Evolutionary conservation across 2,329 filamentous ascomycete genomes (phyloP), one percentile per base, ranked within the genome.

Genomic region (Geosmithia flava): DNA sequence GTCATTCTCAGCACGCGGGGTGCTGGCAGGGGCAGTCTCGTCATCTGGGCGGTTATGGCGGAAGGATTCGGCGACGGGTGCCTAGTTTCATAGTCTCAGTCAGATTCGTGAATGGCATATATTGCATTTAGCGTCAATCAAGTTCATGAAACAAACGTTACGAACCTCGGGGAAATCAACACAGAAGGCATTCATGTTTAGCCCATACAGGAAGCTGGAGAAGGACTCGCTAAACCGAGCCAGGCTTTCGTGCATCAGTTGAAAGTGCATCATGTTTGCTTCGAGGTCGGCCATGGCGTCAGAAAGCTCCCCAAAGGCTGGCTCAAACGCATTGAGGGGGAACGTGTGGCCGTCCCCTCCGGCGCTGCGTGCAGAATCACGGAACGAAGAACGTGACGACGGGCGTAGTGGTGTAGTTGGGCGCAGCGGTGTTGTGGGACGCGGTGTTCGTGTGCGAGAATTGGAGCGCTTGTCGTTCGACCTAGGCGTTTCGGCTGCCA

Each of bases 141-240:
- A 48, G 20, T 27, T 27, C 23, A 5, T 5, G 23, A 27, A 45
- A 29, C 49, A 37, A 13, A 16, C 33, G 3, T 37, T 13, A 37
- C 62, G 47, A 68, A 89, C 89, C 79, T 98, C 93, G 0, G 89
- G 87, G 54, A 96, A 98, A 64, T 98, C 93, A 30, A 97, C 90
- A 63, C 91, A 97, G 63, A 97, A 98, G 1, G 93, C 93, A 65
- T 96, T 97, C 90, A 98, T 96, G 61, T 97, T 97, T 62, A 98
- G 66, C 2, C 93, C 93, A 58, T 97, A 98, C 44, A 98, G 68
- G 59, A 98, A 97, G 56, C 85, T 88, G 1, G 89, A 89, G 65
- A 98, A 98, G 60, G 86, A 94, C 72, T 98, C 93, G 65, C 84
- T 91, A 66, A 98, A 98, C 23, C 93, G 80, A 20, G 87, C 81